Evolutionary conservation across 768 basidiomycete species (phyloP).

Genomic region (Lentinula guzmanii): DNA sequence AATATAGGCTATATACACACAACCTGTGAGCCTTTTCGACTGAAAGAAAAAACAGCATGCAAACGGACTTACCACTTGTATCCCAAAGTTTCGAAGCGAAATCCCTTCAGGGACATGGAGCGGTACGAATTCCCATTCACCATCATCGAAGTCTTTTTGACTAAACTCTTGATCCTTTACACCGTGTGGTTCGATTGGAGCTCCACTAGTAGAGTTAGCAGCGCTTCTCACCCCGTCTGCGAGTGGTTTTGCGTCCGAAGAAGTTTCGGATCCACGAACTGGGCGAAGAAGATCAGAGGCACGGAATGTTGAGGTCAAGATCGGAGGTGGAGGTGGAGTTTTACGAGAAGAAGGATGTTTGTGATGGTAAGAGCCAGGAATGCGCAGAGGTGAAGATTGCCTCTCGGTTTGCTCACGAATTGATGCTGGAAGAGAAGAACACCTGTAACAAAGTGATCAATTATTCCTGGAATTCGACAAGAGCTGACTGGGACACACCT

Average conservation of each 20-base stretch:
- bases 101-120: constrained; percentile 76
- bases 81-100: constrained; percentile 81
- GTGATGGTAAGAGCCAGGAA: constrained; percentile 13
- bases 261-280: constrained; percentile 9
- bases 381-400: neutral
- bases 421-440: neutral
- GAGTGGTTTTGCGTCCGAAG: neutral
- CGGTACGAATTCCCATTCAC: constrained; percentile 61
- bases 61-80: constrained; percentile 58
- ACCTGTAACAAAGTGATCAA: neutral
- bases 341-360: neutral
- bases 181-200: neutral
- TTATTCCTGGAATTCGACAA: neutral
- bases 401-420: neutral
- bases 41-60: constrained; percentile 1
- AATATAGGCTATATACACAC: constrained; percentile 61
- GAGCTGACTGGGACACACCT: neutral
- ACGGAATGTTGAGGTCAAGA: constrained; percentile 48
- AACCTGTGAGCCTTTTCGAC: constrained; percentile 1
- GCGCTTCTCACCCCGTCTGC: constrained; percentile 1
- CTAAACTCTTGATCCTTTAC: constrained; percentile 3
- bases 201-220: neutral
- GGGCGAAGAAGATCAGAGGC: constrained; percentile 36
- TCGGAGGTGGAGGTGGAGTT: constrained; percentile 22
- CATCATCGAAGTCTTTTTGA: constrained; percentile 9